These are phyloP conservation scores for Russula earlei DNA, from an alignment of 768 basidiomycete species.

Conservation along the genomic window DNA sequence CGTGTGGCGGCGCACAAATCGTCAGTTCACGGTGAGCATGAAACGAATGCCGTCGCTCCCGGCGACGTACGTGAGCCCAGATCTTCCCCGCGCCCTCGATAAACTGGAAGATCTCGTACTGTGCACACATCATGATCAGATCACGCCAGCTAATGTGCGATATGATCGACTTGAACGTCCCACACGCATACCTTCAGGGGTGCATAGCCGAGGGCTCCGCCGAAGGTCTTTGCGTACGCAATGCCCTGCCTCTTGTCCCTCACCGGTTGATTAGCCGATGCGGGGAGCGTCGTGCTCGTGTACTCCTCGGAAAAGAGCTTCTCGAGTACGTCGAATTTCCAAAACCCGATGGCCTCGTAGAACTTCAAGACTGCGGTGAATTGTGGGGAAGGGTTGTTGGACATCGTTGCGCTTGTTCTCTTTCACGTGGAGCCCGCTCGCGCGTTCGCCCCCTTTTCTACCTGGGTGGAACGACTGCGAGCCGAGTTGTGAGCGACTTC, in stretches of 20 bases:
- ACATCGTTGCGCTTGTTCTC: neutral
- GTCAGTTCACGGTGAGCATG: too few relatives aligned
- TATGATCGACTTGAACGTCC: neutral
- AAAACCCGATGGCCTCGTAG: neutral
- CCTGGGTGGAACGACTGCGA: neutral
- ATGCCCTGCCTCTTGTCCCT: constrained; percentile 6
- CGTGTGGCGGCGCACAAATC: neutral
- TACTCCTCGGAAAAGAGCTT: neutral
- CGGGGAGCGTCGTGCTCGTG: neutral
- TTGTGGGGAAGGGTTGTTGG: constrained; percentile 3
- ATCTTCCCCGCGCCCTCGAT: neutral
- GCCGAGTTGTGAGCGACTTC: neutral
- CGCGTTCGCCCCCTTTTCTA: neutral
- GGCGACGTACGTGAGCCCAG: constrained; percentile 11
- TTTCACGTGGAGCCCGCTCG: too few relatives aligned
- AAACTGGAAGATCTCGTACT: constrained; percentile 7
- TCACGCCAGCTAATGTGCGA: neutral
- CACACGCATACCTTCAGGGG: neutral
- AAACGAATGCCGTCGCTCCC: neutral
- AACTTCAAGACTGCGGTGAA: neutral
- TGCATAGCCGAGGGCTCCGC: neutral
- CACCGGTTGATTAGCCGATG: neutral
- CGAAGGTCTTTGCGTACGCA: neutral
- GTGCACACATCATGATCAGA: neutral
- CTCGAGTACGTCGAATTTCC: constrained; percentile 1